These are phyloP conservation scores for Vitis hybrid DNA, from an alignment of 177 flowering plant genomes.

Conservation along the genomic window DNA sequence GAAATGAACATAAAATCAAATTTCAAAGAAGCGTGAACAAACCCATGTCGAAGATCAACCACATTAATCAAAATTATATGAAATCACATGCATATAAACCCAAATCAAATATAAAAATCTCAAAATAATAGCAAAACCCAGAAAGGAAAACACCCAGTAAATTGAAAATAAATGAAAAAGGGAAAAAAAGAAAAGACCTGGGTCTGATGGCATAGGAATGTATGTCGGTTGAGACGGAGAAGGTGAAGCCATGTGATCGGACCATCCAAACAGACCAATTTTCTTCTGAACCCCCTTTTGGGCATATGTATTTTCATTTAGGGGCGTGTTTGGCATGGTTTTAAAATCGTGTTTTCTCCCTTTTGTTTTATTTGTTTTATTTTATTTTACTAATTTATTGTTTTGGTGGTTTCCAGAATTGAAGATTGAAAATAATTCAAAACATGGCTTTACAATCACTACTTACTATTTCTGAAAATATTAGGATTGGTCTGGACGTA, in stretches of 20 bases:
- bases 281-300: too few relatives aligned
- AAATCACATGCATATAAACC: not conserved
- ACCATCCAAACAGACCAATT: constrained; percentile 22
- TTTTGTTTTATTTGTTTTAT: too few relatives aligned
- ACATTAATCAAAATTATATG: not conserved
- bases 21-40: not conserved
- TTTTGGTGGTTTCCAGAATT: too few relatives aligned
- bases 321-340: too few relatives aligned
- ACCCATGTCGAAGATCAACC: not conserved
- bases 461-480: too few relatives aligned
- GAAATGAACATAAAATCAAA: not conserved
- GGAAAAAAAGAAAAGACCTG: constrained; percentile 24
- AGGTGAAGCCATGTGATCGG: constrained; percentile 38
- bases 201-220: constrained; percentile 38
- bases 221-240: constrained; percentile 26
- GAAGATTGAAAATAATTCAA: too few relatives aligned
- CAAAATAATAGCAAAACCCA: not conserved
- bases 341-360: too few relatives aligned
- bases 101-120: not conserved
- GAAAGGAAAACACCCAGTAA: not conserved
- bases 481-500: too few relatives aligned
- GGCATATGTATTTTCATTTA: too few relatives aligned
- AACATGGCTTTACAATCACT: too few relatives aligned
- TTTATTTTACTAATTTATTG: too few relatives aligned
- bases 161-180: not conserved